Base-by-base conservation (phyloP, 176 grass and related monocot species). In the Ampelocalamus luodianensis region DNA sequence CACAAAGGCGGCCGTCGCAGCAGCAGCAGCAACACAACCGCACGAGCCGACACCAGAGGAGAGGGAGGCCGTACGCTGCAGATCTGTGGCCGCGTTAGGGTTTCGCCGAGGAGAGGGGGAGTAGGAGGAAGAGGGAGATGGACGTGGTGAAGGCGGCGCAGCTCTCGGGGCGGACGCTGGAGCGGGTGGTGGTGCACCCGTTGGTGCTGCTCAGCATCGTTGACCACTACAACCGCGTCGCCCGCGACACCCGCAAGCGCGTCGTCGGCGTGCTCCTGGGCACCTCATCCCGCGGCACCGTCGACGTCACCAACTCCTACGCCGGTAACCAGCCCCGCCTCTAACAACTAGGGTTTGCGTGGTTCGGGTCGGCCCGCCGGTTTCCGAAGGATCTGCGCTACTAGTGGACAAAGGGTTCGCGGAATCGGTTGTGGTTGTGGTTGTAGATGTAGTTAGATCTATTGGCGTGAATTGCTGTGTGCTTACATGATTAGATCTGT, bases 161-260 rank as follows among this genome's bases (percentile, higher is more conserved):
- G 88, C 88, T 98, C 16, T 98, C 93, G 5, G 88, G 89, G 69
- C 86, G 91, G 90, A 89, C 91, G 54, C 82, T 98, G 53, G 96
- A 98, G 39, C 89, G 88, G 78, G 93, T 94, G 68, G 92, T 98
- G 80, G 96, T 98, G 74, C 96, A 98, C 65, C 96, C 96, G 4
- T 72, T 98, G 22, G 96, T 98, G 55, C 86, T 98, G 65, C 96
- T 98, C 66, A 98, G 96, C 90, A 95, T 98, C 89, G 93, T 98
- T 42, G 96, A 98, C 89, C 89, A 98, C 91, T 98, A 98, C 91
- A 98, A 98, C 79, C 89, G 96, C 46, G 96, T 98, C 86, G 96
- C 96, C 62, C 93, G 93, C 58, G 96, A 95, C 77, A 92, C 91
- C 58, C 72, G 88, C 38, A 98, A 98, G 93, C 87, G 96, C 84